Evolutionary conservation across 768 basidiomycete genomes (phyloP), one percentile per base, ranked within the genome.

Genomic region (Agaricus subrufescens): DNA sequence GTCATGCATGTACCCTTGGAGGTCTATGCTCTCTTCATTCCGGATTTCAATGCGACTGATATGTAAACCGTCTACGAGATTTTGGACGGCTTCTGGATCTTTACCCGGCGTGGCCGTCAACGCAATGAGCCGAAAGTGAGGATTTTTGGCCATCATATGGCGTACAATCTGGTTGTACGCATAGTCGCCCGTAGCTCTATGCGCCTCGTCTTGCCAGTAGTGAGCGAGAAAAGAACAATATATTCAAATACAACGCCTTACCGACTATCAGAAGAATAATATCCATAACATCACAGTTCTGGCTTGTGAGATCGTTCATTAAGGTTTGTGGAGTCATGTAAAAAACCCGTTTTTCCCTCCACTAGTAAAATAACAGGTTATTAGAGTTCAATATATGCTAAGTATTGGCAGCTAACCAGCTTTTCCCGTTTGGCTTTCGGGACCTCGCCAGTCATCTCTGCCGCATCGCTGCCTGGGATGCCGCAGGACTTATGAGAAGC

Each of bases 241-340:
- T 19, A 61, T 40, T 29, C 14, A 44, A 49, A 14, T 47, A 25
- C 12, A 29, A 14, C 8, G 14, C 45, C 78, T 44, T 58, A 89
- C 96, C 96, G 52, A 98, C 78, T 27, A 99, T 94, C 10, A 97
- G 71, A 39, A 97, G 82, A 29, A 96, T 77, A 26, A 99, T 87
- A 63, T 94, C 88, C 31, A 75, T 69, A 0, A 85, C 78, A 63
- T 98, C 91, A 63, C 93, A 88, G 29, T 77, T 83, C 40, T 85
- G 86, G 1, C 77, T 80, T 6, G 70, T 71, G 23, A 98, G 73
- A 66, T 99, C 97, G 58, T 96, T 96, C 58, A 89, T 76, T 25
- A 98, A 77, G 0, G 96, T 98, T 66, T 98, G 97, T 0, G 95
- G 94, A 0, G 95, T 98, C 85, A 95, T 94, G 66, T 92, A 98